Base-by-base conservation (phyloP, 306 rosid species). In the Cucurbita ficifolia region DNA sequence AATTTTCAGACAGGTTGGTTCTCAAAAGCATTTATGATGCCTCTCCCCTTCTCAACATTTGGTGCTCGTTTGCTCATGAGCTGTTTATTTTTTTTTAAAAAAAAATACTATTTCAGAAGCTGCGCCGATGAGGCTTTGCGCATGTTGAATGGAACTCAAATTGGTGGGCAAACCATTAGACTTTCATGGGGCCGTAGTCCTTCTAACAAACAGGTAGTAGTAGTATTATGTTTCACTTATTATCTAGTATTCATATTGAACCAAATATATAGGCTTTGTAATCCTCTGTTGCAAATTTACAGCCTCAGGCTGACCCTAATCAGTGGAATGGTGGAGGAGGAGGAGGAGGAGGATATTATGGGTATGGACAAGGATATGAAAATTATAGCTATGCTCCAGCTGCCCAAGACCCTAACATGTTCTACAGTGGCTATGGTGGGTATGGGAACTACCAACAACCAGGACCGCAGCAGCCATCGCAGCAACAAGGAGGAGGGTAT, bases 121-220 rank as follows among this genome's bases (percentile, higher is more conserved):
- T 83, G 80, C 38, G 99, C 99, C 5, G 99, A 94, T 80, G 99
- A 89, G 78, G 96, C 97, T 5, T 78, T 94, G 43, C 82, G 87
- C 55, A 9, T 64, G 38, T 71, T 94, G 29, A 89, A 90, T 76
- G 97, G 97, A 75, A 84, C 89, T 0, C 76, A 39, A 36, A 55
- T 94, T 78, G 99, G 99, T 58, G 97, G 95, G 73, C 97, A 90
- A 78, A 94, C 78, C 58, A 92, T 94, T 36, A 88, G 99, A 14
- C 95, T 94, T 60, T 90, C 99, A 55, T 94, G 99, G 99, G 99
- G 99, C 43, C 99, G 96, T 16, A 94, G 96, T 76, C 99, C 97
- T 81, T 63, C 99, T 49, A 94, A 89, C 87, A 94, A 94, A 80
- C 97, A 88, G 97, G 99, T 91, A 49, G 29, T 91, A 70, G 29